Conservation (phyloP, 129 eudicot species). For the Tagetes erecta region DNA sequence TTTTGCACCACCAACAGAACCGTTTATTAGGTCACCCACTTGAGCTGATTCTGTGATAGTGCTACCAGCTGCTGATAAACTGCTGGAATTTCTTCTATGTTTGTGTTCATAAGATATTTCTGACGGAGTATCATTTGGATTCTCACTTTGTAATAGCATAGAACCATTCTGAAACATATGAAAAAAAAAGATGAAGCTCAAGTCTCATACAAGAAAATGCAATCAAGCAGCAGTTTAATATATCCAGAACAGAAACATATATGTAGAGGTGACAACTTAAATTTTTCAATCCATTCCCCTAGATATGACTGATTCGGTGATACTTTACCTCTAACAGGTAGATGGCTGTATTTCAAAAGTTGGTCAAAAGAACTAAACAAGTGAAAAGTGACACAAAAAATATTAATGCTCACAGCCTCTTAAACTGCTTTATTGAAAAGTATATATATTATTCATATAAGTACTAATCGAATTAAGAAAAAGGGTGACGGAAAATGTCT, state of each 20-base stretch:
- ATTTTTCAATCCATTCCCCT: background rate
- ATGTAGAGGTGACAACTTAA: background rate
- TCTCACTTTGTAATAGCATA: constrained; percentile 52
- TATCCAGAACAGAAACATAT: constrained; percentile 6
- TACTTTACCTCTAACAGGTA: background rate
- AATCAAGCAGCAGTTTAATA: constrained; percentile 13
- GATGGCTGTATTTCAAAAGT: background rate
- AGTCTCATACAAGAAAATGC: background rate
- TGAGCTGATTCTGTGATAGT: constrained; percentile 71
- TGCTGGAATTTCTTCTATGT: constrained; percentile 59
- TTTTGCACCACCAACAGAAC: constrained; percentile 58
- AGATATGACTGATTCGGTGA: background rate
- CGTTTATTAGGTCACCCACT: constrained; percentile 73
- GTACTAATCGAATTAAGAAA: background rate
- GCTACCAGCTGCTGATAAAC: constrained; percentile 66
- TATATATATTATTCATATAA: background rate
- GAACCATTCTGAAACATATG: constrained; percentile 41
- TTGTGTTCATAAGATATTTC: constrained; percentile 33
- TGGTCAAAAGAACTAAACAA: background rate
- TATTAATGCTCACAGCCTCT: background rate
- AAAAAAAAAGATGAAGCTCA: background rate
- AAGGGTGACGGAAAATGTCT: background rate
- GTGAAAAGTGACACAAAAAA: constrained; percentile 8
- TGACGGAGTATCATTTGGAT: constrained; percentile 44
- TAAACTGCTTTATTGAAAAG: background rate